Evolutionary conservation across 2,329 filamentous ascomycete species (phyloP), one percentile per base, ranked within the genome.

Genomic region (Paradendryphiella salina): DNA sequence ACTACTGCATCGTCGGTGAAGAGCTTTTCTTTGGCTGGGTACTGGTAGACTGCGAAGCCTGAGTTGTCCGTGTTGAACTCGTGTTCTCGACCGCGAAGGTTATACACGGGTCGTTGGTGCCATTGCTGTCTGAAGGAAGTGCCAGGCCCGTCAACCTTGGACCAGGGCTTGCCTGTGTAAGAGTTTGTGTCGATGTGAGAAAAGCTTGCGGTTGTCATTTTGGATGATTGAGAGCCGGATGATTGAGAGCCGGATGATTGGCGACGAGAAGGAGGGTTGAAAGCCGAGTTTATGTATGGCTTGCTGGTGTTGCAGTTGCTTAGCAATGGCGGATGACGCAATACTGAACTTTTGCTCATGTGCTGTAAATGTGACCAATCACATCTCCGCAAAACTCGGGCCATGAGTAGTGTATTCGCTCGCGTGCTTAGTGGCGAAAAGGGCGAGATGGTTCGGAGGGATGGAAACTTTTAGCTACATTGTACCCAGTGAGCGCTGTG

Each of bases 101-200:
- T 78, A 64, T 78, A 64, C 0, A 87, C 82, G 2, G 76, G 60
- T 10, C 79, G 78, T 14, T 74, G 63, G 54, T 78, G 71, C 28
- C 78, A 74, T 28, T 69, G 71, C 11, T 80, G 71, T 17, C 69
- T 69, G 72, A 80, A 87, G 4, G 81, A 84, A n/a, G 72, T 73
- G 13, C 77, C 80, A 34, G 80, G 79, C 0, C 78, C 79, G 64
- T 88, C 85, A 32, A 88, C 85, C 62, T 88, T 88, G 60, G 74
- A 66, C 85, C 85, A 88, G 1, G 84, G 81, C 64, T 84, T 84
- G 14, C 70, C 71, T 58, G 73, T 73, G 54, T 79, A 78, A 17
- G 79, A 79, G 1, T 75, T 62, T 1, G 78, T 74, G 65, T 87
- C 84, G 56, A 86, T 83, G 71, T 87, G 83, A 52, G 79, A 79